A percentile compares a stretch with the other conserved stretches of the same genome.
Evolutionary conservation across 2,329 filamentous ascomycete species (phyloP).

Genomic region (Hypoxylon sp.): DNA sequence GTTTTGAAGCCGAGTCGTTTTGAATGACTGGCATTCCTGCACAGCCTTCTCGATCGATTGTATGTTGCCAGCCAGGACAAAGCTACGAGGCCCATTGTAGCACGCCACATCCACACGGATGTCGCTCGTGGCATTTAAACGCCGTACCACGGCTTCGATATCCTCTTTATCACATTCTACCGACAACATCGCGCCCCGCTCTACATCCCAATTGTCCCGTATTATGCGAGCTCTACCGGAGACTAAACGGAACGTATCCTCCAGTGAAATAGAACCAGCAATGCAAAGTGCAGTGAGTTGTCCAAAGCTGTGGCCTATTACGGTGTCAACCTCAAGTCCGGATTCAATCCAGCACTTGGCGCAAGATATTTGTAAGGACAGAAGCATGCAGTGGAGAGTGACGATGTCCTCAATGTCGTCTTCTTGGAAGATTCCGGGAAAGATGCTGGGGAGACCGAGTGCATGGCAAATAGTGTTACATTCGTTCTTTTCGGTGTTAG

Average conservation of each 20-base stretch:
- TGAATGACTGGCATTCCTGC: slow-evolving; percentile 13
- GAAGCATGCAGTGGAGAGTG: slow-evolving; percentile 13
- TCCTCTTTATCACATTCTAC: slow-evolving; percentile 37
- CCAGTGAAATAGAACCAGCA: slow-evolving; percentile 51
- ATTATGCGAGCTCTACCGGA: slow-evolving; percentile 52
- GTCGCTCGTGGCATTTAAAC: neutral
- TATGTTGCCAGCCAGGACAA: slow-evolving; percentile 8
- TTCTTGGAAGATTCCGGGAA: slow-evolving; percentile 7
- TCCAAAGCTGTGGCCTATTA: slow-evolving; percentile 60
- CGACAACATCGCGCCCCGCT: slow-evolving; percentile 57
- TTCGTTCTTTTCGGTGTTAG: slow-evolving; percentile 1
- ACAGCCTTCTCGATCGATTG: slow-evolving; percentile 3
- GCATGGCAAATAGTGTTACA: slow-evolving; percentile 8
- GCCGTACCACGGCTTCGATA: slow-evolving; percentile 1
- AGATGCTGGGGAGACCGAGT: slow-evolving; percentile 13
- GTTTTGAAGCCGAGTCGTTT: slow-evolving; percentile 14
- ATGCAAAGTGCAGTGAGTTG: slow-evolving; percentile 59
- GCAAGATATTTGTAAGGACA: slow-evolving; percentile 5
- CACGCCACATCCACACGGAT: slow-evolving; percentile 50
- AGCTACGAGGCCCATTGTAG: slow-evolving; percentile 48
- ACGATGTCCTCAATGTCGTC: slow-evolving; percentile 13
- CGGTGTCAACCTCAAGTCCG: slow-evolving; percentile 49
- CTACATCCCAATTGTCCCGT: slow-evolving; percentile 52
- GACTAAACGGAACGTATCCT: slow-evolving; percentile 53
- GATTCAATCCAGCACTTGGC: slow-evolving; percentile 54